Evolutionary conservation across 805 yeast species (phyloP), one percentile per base, ranked within the genome.

Genomic region (Suhomyces prunicola): DNA sequence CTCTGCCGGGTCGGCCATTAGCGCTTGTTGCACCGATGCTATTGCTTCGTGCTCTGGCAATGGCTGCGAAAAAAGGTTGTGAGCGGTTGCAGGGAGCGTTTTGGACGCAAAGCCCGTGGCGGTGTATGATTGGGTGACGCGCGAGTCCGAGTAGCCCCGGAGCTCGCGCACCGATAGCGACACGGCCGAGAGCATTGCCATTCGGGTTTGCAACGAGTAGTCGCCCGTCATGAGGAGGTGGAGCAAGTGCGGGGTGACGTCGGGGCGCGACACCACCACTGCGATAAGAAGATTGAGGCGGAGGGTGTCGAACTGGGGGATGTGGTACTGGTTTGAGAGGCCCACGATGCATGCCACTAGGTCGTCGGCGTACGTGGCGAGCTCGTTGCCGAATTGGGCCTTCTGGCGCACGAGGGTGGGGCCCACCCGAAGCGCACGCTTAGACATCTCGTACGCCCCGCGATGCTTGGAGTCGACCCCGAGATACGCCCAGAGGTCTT

Each of bases 131-230:
- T 71, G 66, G 2, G 77, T 66, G n/a, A 76, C 76, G 0, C 60
- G 55, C 0, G 65, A 73, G 63, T 86, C 93, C 4, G 78, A 75
- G 29, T 75, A 66, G 0, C 91, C 93, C 44, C 87, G 73, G 8
- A 91, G 72, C 57, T 88, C 90, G 54, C 96, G 69, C 0, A 91
- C 90, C 2, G 88, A 81, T 23, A 91, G 69, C 0, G 92, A 86
- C 10, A 90, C 63, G 0, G 88, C 72, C 4, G 92, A 82, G 17
- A 94, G 67, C 7, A 92, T 74, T 27, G 81, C 70, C 70, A 92
- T 75, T 47, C 98, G 69, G 54, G 86, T 92, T 55, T 88, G 94
- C 17, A 94, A 66, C 0, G 96, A 90, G 56, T 87, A 83, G 62
- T 93, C 99, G 0, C 92, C 91, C 0, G 79, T 74, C 35, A 82